phyloP scores from a whole-genome alignment of 352 stramenopile genomes.

The Globisporangium ultimum region DNA sequence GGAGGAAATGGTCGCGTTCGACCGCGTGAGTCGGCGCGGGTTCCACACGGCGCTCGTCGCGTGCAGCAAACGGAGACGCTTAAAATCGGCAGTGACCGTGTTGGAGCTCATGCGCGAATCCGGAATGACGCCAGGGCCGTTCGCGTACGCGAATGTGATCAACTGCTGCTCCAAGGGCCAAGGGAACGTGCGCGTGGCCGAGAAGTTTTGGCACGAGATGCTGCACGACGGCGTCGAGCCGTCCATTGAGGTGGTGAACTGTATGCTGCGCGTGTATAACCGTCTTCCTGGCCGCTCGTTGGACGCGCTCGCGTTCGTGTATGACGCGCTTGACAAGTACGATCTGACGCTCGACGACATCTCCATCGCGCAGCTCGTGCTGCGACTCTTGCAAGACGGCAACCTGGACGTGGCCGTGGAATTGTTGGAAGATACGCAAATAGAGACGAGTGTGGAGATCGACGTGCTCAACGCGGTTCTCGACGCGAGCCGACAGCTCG shows the following conservation, averaged over 20 bases:
- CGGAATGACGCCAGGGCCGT: constrained; percentile 24
- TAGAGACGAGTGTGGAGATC: not conserved
- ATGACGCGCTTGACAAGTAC: constrained; percentile 27
- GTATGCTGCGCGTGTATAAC: constrained; percentile 61
- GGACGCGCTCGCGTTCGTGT: constrained; percentile 27
- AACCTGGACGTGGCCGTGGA: constrained; percentile 19
- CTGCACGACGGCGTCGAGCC: constrained; percentile 30
- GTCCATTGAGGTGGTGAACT: constrained; percentile 44
- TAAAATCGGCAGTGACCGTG: constrained; percentile 34
- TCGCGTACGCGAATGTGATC: constrained; percentile 59
- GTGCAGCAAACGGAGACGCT: constrained; percentile 43
- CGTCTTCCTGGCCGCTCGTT: constrained; percentile 30
- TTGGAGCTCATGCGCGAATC: constrained; percentile 40
- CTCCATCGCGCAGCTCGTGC: constrained; percentile 40
- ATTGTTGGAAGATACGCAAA: constrained; percentile 20
- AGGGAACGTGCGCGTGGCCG: constrained; percentile 26
- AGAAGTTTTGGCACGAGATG: constrained; percentile 49
- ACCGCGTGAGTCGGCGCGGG: constrained; percentile 38
- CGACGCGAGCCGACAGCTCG: constrained; percentile 41
- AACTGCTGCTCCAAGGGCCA: constrained; percentile 54
- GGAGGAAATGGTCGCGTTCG: constrained; percentile 39
- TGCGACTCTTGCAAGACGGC: constrained; percentile 41
- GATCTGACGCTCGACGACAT: constrained; percentile 31
- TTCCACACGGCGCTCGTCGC: constrained; percentile 73
- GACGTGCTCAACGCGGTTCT: constrained; percentile 35